phyloP scores from a whole-genome alignment of 164 flowering plant genomes.

The Stephania japonica region DNA sequence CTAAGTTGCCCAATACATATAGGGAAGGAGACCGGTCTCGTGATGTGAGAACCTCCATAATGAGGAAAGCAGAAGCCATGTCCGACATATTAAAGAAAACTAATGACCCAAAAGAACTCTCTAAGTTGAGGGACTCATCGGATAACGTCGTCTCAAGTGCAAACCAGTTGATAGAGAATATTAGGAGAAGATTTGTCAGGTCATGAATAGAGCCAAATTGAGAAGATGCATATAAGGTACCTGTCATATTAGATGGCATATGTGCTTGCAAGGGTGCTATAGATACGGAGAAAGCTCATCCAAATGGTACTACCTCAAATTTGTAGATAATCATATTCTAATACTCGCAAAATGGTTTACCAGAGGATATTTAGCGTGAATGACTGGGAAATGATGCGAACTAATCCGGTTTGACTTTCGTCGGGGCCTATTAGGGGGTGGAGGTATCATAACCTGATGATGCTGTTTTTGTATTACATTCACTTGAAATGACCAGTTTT shows the following conservation, averaged over 20 bases:
- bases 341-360: neutral
- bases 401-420: neutral
- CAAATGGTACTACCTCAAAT: neutral
- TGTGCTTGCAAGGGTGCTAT: too few relatives aligned
- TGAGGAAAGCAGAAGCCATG: slow-evolving; percentile 11
- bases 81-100: slow-evolving; percentile 6
- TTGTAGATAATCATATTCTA: neutral
- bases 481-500: neutral
- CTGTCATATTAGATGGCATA: neutral
- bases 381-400: neutral
- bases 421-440: neutral
- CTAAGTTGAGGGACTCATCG: slow-evolving; percentile 1
- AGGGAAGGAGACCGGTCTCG: slow-evolving; percentile 10
- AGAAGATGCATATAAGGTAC: neutral
- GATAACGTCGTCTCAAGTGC: slow-evolving; percentile 7
- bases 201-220: neutral
- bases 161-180: slow-evolving; percentile 4
- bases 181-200: slow-evolving; percentile 6
- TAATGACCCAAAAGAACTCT: neutral
- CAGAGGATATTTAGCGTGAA: neutral
- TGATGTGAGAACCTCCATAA: slow-evolving; percentile 12
- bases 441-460: neutral
- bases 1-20: slow-evolving; percentile 44
- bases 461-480: neutral
- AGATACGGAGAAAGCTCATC: neutral